These are phyloP conservation scores for Kwoniella sp. DNA, from an alignment of 768 basidiomycete species.

Conservation along the genomic window DNA sequence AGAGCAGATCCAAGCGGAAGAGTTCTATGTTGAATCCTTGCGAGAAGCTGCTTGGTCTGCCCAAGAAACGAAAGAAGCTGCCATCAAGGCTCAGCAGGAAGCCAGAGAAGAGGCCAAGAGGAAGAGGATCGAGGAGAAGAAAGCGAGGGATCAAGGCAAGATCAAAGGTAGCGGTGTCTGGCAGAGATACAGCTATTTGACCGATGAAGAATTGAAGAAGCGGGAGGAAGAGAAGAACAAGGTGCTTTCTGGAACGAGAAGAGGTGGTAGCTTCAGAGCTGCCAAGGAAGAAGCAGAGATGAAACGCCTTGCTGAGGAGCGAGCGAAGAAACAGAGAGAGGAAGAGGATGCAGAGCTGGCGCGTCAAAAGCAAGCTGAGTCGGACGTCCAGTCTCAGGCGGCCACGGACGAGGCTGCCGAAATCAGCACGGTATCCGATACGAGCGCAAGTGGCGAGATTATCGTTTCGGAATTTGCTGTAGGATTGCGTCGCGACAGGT, in stretches of 20 bases:
- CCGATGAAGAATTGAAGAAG: conserved; percentile 33
- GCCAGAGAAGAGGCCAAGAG: conserved; percentile 32
- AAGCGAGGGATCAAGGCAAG: conserved; percentile 26
- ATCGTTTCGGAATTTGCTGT: not conserved
- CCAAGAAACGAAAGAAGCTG: conserved; percentile 34
- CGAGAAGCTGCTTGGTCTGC: conserved; percentile 34
- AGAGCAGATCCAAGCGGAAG: conserved; percentile 31
- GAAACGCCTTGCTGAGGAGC: conserved; percentile 26
- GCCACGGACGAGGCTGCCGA: not conserved
- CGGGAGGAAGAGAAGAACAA: conserved; percentile 25
- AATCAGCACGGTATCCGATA: not conserved
- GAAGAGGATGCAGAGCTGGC: not conserved
- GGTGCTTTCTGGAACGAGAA: conserved; percentile 34
- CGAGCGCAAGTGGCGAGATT: conserved; percentile 5
- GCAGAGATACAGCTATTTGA: conserved; percentile 41
- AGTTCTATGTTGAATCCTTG: conserved; percentile 34
- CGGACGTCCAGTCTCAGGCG: not conserved
- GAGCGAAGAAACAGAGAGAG: conserved; percentile 4
- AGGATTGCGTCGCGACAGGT: not conserved
- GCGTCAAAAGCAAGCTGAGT: not conserved
- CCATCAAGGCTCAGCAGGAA: conserved; percentile 18
- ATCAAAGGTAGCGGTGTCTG: conserved; percentile 47
- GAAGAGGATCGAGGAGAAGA: conserved; percentile 33
- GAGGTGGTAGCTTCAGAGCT: conserved; percentile 42
- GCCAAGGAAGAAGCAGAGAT: conserved; percentile 42